phyloP scores from a whole-genome alignment of 495 filamentous ascomycete genomes.

The Trichoderma reesei region DNA sequence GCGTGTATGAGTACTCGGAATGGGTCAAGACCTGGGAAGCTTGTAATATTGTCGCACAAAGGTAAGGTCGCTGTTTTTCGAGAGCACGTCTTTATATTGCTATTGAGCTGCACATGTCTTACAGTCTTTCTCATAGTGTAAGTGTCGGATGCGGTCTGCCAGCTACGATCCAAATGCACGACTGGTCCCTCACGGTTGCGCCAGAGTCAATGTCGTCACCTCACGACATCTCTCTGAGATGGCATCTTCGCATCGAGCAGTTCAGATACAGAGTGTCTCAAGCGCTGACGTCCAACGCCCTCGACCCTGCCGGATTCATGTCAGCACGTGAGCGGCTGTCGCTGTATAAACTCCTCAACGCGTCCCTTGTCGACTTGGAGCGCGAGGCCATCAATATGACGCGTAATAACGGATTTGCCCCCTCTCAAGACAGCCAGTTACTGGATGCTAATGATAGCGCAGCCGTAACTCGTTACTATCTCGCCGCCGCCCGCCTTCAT shows the following conservation, averaged over 20 bases:
- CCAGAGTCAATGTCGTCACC: neutral
- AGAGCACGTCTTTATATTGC: neutral
- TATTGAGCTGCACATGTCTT: neutral
- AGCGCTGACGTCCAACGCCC: neutral
- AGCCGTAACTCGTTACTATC: neutral
- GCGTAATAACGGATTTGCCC: neutral
- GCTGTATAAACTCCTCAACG: neutral
- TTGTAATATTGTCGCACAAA: constrained; percentile 2
- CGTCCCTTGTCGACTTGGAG: neutral
- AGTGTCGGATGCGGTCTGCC: neutral
- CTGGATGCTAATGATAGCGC: neutral
- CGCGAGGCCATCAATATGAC: constrained; percentile 1
- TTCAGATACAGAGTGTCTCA: neutral
- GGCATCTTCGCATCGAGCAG: constrained; percentile 6
- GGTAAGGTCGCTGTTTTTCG: neutral
- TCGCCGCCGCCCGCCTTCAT: neutral
- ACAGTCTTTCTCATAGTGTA: neutral
- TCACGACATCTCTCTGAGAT: neutral
- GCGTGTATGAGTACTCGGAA: neutral
- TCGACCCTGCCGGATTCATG: neutral
- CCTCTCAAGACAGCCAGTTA: neutral
- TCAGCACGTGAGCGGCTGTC: neutral
- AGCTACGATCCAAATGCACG: neutral
- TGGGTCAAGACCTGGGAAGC: constrained; percentile 1
- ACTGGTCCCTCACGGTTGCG: neutral